A percentile compares a stretch with the other conserved stretches of the same genome.
Conservation (phyloP, 192 early-diverging fungal genomes). For the Mortierella claussenii region DNA sequence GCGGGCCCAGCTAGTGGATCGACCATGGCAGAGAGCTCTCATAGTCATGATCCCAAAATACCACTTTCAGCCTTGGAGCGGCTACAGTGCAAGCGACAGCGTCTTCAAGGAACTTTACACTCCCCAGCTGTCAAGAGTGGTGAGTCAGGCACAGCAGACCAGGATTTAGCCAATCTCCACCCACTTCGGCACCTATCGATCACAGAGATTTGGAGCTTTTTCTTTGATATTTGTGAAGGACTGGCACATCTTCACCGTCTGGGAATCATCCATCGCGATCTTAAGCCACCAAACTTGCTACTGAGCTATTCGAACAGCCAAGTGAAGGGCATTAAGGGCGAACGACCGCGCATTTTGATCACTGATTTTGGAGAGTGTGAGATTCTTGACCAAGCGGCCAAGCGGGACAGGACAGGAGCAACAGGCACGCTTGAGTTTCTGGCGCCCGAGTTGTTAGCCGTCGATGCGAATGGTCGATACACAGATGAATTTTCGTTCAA, state of each 20-base stretch:
- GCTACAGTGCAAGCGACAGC: conserved; percentile 30
- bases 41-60: conserved; percentile 3
- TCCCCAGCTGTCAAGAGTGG: conserved; percentile 8
- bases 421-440: conserved; percentile 96
- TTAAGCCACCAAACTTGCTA: conserved; percentile 94
- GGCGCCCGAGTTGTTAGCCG: conserved; percentile 81
- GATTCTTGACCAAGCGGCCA: conserved; percentile 72
- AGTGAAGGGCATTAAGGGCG: conserved; percentile 55
- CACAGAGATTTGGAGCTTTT: conserved; percentile 86
- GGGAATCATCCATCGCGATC: conserved; percentile 92
- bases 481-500: conserved; percentile 82
- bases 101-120: conserved; percentile 1
- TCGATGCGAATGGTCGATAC: conserved; percentile 74
- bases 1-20: neutral
- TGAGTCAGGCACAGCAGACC: neutral
- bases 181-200: conserved; percentile 59
- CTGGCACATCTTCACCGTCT: conserved; percentile 88
- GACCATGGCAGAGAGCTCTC: neutral
- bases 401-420: conserved; percentile 88
- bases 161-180: neutral
- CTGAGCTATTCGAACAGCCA: conserved; percentile 71
- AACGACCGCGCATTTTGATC: conserved; percentile 82
- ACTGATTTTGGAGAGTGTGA: conserved; percentile 99
- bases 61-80: conserved; percentile 27
- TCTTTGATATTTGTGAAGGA: conserved; percentile 92